Evolutionary conservation across 169 alveolate species (phyloP).

Genomic region (Cryptosporidium meleagridis): DNA sequence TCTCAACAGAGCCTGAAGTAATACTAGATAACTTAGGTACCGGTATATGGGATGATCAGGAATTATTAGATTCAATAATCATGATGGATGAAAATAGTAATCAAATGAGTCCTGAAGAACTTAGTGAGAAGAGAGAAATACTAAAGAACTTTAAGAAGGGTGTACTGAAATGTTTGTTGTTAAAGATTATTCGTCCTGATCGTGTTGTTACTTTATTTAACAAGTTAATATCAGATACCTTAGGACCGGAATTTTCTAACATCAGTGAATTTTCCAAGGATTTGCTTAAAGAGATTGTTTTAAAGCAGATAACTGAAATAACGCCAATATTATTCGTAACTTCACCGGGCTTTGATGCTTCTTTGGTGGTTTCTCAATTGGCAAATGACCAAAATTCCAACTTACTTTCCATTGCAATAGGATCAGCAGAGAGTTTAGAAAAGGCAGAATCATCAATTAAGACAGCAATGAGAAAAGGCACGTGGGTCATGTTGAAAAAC

Average conservation of each 20-base stretch:
- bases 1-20: slow-evolving; percentile 75
- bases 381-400: slow-evolving; percentile 89
- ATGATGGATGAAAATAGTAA: slow-evolving; percentile 7
- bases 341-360: slow-evolving; percentile 99
- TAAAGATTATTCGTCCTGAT: slow-evolving; percentile 95
- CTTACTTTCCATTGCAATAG: slow-evolving; percentile 95
- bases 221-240: slow-evolving; percentile 85
- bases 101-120: neutral
- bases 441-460: slow-evolving; percentile 92
- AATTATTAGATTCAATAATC: neutral
- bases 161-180: slow-evolving; percentile 79
- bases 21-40: slow-evolving; percentile 48
- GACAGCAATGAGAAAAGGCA: slow-evolving; percentile 93
- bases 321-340: slow-evolving; percentile 93
- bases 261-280: slow-evolving; percentile 87
- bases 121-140: neutral
- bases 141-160: slow-evolving; percentile 40
- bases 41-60: slow-evolving; percentile 4
- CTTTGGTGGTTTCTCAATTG: slow-evolving; percentile 90
- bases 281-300: slow-evolving; percentile 88
- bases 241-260: slow-evolving; percentile 89
- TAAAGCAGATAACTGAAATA: slow-evolving; percentile 89
- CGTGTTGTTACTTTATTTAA: slow-evolving; percentile 87
- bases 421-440: slow-evolving; percentile 95
- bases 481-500: slow-evolving; percentile 97